Percentiles rank a stretch among this genome's conserved stretches.
phyloP scores from a whole-genome alignment of 2,329 filamentous ascomycete species.

The Trichophyton equinum region DNA sequence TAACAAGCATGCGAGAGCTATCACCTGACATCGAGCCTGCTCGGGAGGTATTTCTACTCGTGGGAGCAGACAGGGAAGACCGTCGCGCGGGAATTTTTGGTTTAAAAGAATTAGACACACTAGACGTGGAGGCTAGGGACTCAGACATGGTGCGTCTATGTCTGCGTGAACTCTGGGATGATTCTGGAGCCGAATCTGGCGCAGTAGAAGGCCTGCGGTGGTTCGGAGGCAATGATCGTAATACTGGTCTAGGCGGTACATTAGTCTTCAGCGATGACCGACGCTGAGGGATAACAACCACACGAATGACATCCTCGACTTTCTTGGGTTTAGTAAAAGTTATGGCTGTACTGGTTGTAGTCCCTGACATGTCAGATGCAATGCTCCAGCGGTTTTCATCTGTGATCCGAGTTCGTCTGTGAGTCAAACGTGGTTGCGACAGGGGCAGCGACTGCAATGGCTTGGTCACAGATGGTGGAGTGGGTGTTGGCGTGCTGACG shows the following conservation, averaged over 20 bases:
- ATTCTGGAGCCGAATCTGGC: constrained; percentile 23
- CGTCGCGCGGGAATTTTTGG: constrained; percentile 30
- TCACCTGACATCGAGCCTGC: constrained; percentile 35
- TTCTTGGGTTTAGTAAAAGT: constrained; percentile 14
- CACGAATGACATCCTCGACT: constrained; percentile 32
- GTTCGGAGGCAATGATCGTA: constrained; percentile 25
- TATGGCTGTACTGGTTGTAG: constrained; percentile 17
- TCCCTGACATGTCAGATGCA: constrained; percentile 29
- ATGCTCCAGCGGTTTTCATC: constrained; percentile 35
- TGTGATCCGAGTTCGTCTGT: constrained; percentile 39
- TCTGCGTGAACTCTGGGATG: constrained; percentile 22
- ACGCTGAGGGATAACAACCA: constrained; percentile 38
- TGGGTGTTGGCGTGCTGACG: constrained; percentile 30
- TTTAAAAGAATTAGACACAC: constrained; percentile 10
- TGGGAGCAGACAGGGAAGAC: constrained; percentile 37
- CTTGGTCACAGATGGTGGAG: not conserved
- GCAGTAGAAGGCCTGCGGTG: constrained; percentile 26
- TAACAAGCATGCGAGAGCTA: constrained; percentile 17
- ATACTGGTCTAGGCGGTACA: constrained; percentile 23
- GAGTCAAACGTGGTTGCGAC: constrained; percentile 34
- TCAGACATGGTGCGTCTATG: constrained; percentile 31
- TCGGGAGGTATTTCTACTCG: constrained; percentile 33
- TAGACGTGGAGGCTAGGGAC: constrained; percentile 17
- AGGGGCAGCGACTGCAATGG: not conserved
- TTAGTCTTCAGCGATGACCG: constrained; percentile 34